Conservation (phyloP, 106 monocot genomes). For the Allium cepa region DNA sequence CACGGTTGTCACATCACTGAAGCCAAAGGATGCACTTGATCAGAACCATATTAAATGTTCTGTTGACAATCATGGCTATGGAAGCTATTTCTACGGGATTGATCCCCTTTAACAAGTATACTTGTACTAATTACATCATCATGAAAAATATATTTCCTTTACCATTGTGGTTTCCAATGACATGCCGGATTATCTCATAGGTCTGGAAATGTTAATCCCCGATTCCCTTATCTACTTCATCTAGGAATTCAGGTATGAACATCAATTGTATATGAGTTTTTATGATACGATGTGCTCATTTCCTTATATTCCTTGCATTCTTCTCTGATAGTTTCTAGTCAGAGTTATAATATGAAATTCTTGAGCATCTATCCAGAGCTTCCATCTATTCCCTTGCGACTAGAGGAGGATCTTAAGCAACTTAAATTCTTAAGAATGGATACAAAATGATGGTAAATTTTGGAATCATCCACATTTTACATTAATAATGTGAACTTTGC, state of each 20-base stretch:
- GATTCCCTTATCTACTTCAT: slow-evolving; percentile 88
- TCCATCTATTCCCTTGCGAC: slow-evolving; percentile 79
- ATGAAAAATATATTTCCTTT: too few relatives aligned
- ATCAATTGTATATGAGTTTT: not conserved
- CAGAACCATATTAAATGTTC: slow-evolving; percentile 87
- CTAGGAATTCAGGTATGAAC: slow-evolving; percentile 84
- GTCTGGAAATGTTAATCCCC: slow-evolving; percentile 63
- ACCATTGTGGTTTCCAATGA: too few relatives aligned
- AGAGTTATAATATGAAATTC: slow-evolving; percentile 93
- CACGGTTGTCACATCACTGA: slow-evolving; percentile 88
- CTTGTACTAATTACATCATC: not conserved
- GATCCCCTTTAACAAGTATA: slow-evolving; percentile 92
- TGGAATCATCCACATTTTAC: not conserved
- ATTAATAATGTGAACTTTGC: too few relatives aligned
- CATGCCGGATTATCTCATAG: slow-evolving; percentile 30
- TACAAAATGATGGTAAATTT: slow-evolving; percentile 88
- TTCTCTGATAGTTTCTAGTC: slow-evolving; percentile 8
- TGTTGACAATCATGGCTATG: slow-evolving; percentile 80
- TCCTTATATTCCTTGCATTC: not conserved
- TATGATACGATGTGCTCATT: not conserved
- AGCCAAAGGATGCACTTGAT: slow-evolving; percentile 78
- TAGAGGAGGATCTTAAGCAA: slow-evolving; percentile 97
- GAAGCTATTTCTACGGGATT: slow-evolving; percentile 94
- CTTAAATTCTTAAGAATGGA: slow-evolving; percentile 96
- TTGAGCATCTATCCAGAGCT: slow-evolving; percentile 75